Evolutionary conservation across 805 yeast species (phyloP), one percentile per base, ranked within the genome.

Genomic region (Cyberlindnera galapagoensis): DNA sequence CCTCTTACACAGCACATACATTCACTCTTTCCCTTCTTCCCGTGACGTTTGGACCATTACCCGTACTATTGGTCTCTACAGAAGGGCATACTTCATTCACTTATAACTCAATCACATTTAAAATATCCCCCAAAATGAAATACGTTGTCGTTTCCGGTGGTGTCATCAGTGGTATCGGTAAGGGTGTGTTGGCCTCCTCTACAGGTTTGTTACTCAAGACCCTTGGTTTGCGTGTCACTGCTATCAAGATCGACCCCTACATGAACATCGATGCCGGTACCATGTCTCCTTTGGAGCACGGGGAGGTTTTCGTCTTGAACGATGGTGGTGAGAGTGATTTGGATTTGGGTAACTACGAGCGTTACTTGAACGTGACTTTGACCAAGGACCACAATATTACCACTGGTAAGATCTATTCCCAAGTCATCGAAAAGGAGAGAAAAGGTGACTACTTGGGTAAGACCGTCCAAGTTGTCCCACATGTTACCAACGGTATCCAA

Each of bases 191-290:
- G 38, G 98, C 99, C 40, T 87, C 97, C 21, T 86, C 97, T 39
- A 92, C 97, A 21, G 99, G 99, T 40, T 76, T 92, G 63, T 62
- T 92, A 44, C 73, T 92, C 62, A 92, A 92, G 62, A 88, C 98
- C 24, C 65, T 85, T 38, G 99, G 99, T 40, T 71, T 83, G 52
- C 80, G 94, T 56, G 97, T 90, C 42, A 90, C 98, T 4, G 87
- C 97, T 11, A 90, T 92, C 67, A 92, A 92, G 62, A 92, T 92
- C 53, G 99, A 92, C 66, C 99, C 99, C 24, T 92, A 92, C 64
- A 84, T 92, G 94, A 92, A 92, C 65, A 86, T 92, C 48, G 99
- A 92, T 66, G 99, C 99, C 24, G 99, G 99, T 51, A 92, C 99
- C 27, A 92, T 92, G 99, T 85, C 96, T 25, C 99, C 99, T 15